A percentile compares a stretch with the other conserved stretches of the same genome.
phyloP scores from a whole-genome alignment of 768 basidiomycete genomes.

The Sporobolomyces roseus region DNA sequence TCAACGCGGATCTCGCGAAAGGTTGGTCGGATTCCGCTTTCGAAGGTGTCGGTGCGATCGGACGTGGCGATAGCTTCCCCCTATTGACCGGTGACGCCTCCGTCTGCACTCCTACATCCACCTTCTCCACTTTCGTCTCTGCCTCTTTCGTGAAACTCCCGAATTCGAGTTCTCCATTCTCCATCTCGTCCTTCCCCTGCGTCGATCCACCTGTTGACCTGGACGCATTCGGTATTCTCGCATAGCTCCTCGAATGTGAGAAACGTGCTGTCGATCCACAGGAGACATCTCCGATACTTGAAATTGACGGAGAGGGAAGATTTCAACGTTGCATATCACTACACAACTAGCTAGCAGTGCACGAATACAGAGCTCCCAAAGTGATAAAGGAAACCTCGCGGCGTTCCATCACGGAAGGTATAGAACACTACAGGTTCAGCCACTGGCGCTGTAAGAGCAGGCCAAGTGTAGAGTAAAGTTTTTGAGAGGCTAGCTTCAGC shows the following conservation, averaged over 20 bases:
- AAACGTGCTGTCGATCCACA: constrained; percentile 7
- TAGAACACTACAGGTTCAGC: no score
- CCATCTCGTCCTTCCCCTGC: neutral
- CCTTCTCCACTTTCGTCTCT: neutral
- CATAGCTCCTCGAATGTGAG: neutral
- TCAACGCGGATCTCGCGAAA: no score
- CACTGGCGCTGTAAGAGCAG: no score
- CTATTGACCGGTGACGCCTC: neutral
- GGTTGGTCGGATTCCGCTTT: constrained; percentile 15
- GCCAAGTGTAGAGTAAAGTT: no score
- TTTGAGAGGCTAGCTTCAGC: no score
- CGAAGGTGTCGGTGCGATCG: neutral
- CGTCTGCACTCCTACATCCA: neutral
- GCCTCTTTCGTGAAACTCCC: neutral
- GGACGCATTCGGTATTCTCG: neutral
- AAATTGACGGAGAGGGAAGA: constrained; percentile 11
- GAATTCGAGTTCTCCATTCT: neutral
- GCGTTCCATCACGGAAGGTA: no score
- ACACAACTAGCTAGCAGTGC: constrained; percentile 3
- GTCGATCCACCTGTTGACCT: neutral
- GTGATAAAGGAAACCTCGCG: no score
- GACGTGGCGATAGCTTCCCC: no score
- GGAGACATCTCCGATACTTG: neutral
- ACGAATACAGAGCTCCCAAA: no score
- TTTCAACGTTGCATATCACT: constrained; percentile 9